These are phyloP conservation scores for Strobilomyces dryophilus DNA, from an alignment of 768 basidiomycete genomes.

Conservation along the genomic window DNA sequence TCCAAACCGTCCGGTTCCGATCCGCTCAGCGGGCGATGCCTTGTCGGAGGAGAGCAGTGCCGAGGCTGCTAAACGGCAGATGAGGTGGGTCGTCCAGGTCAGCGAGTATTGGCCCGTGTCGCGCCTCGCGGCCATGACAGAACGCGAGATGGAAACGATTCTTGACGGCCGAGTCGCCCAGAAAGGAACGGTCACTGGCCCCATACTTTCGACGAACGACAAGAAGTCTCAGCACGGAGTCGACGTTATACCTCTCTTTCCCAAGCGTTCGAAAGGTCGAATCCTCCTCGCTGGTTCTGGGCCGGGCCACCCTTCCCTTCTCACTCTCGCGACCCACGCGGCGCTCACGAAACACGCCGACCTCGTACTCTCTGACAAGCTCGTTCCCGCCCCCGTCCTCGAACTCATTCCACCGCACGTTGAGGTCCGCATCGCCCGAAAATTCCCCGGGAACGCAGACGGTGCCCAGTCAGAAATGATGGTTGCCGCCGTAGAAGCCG, in stretches of 20 bases:
- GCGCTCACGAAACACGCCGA: constrained; percentile 78
- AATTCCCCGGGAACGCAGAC: constrained; percentile 97
- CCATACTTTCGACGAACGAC: constrained; percentile 30
- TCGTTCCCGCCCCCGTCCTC: constrained; percentile 87
- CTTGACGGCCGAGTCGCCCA: constrained; percentile 38
- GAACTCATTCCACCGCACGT: constrained; percentile 71
- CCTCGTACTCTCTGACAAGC: constrained; percentile 92
- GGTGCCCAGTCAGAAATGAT: constrained; percentile 94
- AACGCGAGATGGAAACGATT: constrained; percentile 62
- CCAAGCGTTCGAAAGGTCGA: constrained; percentile 43
- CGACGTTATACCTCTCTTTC: constrained; percentile 13
- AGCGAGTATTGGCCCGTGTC: constrained; percentile 95
- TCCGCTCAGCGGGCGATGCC: constrained; percentile 13
- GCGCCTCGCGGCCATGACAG: constrained; percentile 64
- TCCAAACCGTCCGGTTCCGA: constrained; percentile 67
- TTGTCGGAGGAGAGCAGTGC: constrained; percentile 31
- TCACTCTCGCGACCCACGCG: constrained; percentile 82
- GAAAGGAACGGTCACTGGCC: constrained; percentile 7
- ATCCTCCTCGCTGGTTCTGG: constrained; percentile 93
- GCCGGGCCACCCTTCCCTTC: constrained; percentile 89
- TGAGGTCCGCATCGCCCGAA: constrained; percentile 85
- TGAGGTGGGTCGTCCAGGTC: constrained; percentile 93
- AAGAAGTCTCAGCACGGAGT: constrained; percentile 31
- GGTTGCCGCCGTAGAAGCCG: constrained; percentile 84
- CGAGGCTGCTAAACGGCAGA: constrained; percentile 58